A percentile compares a stretch with the other conserved stretches of the same genome.
These are phyloP conservation scores for Saccharomyces hybrid DNA, from an alignment of 1,139 yeast genomes.

Conservation along the genomic window DNA sequence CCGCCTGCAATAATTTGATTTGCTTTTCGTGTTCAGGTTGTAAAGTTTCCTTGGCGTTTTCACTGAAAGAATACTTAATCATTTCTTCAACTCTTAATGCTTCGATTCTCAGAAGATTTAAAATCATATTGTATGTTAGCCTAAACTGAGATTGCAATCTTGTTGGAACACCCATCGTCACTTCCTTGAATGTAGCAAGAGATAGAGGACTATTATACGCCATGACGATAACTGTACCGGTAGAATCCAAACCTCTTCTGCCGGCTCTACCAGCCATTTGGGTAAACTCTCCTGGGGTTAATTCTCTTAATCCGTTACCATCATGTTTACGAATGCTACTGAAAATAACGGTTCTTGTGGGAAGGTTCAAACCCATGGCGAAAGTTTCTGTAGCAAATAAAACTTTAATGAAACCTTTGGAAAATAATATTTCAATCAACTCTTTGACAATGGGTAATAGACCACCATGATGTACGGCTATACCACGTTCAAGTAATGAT, in stretches of 20 bases:
- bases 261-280: slow-evolving; percentile 99
- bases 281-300: slow-evolving; percentile 92
- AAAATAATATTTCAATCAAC: slow-evolving; percentile 84
- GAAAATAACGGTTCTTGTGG: slow-evolving; percentile 93
- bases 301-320: slow-evolving; percentile 70
- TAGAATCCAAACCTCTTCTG: slow-evolving; percentile 87
- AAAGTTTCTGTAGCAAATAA: slow-evolving; percentile 96
- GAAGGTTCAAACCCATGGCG: slow-evolving; percentile 96
- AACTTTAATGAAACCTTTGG: slow-evolving; percentile 78
- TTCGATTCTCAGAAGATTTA: slow-evolving; percentile 83
- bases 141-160: slow-evolving; percentile 87
- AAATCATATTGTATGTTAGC: slow-evolving; percentile 90
- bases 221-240: slow-evolving; percentile 96
- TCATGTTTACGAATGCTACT: slow-evolving; percentile 82
- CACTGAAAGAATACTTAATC: slow-evolving; percentile 94
- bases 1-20: slow-evolving; percentile 46
- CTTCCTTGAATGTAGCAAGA: slow-evolving; percentile 58
- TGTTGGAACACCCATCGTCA: slow-evolving; percentile 81
- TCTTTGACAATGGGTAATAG: slow-evolving; percentile 91
- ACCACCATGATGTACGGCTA: slow-evolving; percentile 98
- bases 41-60: slow-evolving; percentile 76
- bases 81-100: slow-evolving; percentile 93
- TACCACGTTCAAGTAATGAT: slow-evolving; percentile 80
- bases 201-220: slow-evolving; percentile 65
- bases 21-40: slow-evolving; percentile 78